These are phyloP conservation scores for Alliaria petiolata DNA, from an alignment of 345 rosid genomes.

Conservation along the genomic window DNA sequence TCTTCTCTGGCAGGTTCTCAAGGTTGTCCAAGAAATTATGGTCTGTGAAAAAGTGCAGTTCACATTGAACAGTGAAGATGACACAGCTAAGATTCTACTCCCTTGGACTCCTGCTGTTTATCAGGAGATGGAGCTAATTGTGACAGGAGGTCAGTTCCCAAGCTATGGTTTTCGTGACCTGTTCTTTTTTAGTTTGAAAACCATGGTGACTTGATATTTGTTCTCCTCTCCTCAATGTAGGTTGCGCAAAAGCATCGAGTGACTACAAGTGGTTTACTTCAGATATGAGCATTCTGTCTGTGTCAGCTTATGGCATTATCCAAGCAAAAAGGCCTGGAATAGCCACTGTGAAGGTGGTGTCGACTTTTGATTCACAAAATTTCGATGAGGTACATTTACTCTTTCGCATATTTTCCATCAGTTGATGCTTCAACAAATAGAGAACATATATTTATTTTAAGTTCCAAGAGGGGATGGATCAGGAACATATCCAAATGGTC, in stretches of 20 bases:
- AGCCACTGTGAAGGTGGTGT: slow-evolving; percentile 72
- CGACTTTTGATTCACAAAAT: slow-evolving; percentile 70
- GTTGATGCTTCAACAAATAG: not conserved
- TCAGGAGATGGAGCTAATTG: slow-evolving; percentile 81
- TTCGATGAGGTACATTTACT: slow-evolving; percentile 68
- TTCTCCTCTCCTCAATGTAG: too few relatives aligned
- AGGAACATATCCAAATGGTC: not conserved
- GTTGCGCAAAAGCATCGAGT: slow-evolving; percentile 71
- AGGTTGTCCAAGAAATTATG: slow-evolving; percentile 65
- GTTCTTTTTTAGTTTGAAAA: slow-evolving; percentile 7
- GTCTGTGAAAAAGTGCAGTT: slow-evolving; percentile 76
- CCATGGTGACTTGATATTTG: not conserved
- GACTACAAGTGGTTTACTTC: slow-evolving; percentile 96
- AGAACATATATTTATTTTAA: not conserved
- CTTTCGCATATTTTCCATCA: not conserved
- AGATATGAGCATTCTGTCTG: slow-evolving; percentile 52
- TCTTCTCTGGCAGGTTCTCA: slow-evolving; percentile 54
- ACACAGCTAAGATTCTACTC: slow-evolving; percentile 40
- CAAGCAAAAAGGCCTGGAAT: slow-evolving; percentile 91
- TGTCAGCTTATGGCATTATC: slow-evolving; percentile 73
- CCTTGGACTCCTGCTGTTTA: slow-evolving; percentile 83
- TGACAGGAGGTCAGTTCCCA: slow-evolving; percentile 62
- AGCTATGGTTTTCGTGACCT: slow-evolving; percentile 14
- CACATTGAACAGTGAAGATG: slow-evolving; percentile 39
- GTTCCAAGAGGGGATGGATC: not conserved